Percentiles rank a stretch among this genome's conserved stretches.
Evolutionary conservation across 352 stramenopile species (phyloP).

Genomic region (Phytophthora fragariaefolia): DNA sequence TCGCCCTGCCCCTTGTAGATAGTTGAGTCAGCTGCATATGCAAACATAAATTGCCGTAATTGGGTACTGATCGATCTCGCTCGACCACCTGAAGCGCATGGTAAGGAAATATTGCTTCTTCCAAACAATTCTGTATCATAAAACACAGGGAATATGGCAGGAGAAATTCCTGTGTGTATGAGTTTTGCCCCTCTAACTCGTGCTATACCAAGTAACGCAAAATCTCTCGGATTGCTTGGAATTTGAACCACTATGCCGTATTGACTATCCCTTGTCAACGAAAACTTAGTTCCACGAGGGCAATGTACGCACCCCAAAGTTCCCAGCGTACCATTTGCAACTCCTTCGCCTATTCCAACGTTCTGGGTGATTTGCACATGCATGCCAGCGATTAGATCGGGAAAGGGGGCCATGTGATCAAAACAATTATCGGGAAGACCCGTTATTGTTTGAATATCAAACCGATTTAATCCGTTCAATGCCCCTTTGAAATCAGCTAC

Average conservation of each 20-base stretch:
- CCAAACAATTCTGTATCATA: background rate
- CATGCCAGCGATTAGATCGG: background rate
- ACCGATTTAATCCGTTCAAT: background rate
- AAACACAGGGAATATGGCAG: conserved; percentile 10
- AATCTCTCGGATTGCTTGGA: no score
- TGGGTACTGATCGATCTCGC: no score
- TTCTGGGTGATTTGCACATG: background rate
- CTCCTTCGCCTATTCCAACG: background rate
- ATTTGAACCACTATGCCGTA: no score
- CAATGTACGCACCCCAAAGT: background rate
- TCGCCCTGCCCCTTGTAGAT: no score
- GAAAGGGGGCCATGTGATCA: background rate
- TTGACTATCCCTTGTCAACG: no score
- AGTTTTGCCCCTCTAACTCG: background rate
- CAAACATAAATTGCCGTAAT: no score
- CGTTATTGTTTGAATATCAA: background rate
- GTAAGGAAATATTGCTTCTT: no score
- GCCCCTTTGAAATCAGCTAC: conserved; percentile 5
- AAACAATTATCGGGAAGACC: background rate
- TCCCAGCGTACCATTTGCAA: conserved; percentile 16
- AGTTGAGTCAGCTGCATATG: no score
- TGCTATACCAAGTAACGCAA: no score
- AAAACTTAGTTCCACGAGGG: background rate
- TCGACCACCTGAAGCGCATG: no score
- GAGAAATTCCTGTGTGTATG: background rate